Evolutionary conservation across 768 basidiomycete genomes (phyloP), one percentile per base, ranked within the genome.

Genomic region (Russula foetens): DNA sequence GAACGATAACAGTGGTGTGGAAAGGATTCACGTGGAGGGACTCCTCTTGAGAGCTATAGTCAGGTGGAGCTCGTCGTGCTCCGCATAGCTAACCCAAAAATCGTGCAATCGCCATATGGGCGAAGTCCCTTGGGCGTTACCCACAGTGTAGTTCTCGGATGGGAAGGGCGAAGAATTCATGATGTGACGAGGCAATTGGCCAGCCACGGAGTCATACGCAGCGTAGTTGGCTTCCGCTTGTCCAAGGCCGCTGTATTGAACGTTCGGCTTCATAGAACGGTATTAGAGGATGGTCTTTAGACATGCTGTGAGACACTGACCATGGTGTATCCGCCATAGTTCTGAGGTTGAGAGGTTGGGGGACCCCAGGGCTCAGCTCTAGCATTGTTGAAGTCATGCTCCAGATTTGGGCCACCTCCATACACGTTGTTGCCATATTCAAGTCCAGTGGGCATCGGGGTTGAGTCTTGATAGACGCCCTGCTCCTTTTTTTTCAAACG

Each of bases 41-140:
- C 45, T 21, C 50, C 26, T 59, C 46, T 8, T 59, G 58, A 59
- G 29, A 9, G 26, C 45, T n/a, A 59, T 47, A 12, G 52, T 53
- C 1, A 59, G 15, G 7, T 46, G 52, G 23, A 59, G 26, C 21
- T 59, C 52, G 9, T 53, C 45, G 24, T 59, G 26, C 24, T 1
- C 28, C 6, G 19, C 52, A 41, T 53, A 48, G 15, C 5, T 21
- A 7, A 59, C 46, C 45, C 52, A 35, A n/a, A 44, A 31, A 24
- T 31, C 14, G 28, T 14, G 29, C 1, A 59, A 7, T 3, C 5
- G n/a, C 58, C 58, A 59, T 23, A 53, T 15, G 1, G 52, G 38
- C 24, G 17, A 15, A 1, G 17, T 3, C 1, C 19, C 23, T 19
- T 50, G 33, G 35, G 29, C 39, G 28, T 29, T 31, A 26, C 7